Conservation (phyloP, 1,284 basidiomycete species). For the Pholiota adiposa region DNA sequence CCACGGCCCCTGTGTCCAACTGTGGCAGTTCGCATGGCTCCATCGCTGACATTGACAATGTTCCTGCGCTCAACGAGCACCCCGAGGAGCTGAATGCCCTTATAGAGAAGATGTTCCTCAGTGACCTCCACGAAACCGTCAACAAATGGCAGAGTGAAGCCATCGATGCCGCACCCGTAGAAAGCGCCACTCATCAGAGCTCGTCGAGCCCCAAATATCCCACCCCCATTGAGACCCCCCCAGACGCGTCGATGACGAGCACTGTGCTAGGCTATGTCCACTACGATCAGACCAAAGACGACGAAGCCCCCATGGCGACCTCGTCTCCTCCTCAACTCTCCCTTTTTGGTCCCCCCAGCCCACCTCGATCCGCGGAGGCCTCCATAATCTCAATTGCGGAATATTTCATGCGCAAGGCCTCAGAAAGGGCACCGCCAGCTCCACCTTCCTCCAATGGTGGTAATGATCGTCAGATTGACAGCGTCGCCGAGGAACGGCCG, state of each 20-base stretch:
- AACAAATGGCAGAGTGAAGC: constrained; percentile 3
- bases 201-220: background rate
- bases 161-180: background rate
- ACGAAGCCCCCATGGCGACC: background rate
- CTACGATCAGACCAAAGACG: background rate
- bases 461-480: background rate
- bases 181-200: background rate
- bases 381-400: constrained; percentile 18
- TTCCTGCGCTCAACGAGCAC: constrained; percentile 5
- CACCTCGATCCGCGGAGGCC: background rate
- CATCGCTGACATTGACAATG: constrained; percentile 1
- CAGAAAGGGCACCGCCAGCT: background rate
- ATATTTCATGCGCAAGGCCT: constrained; percentile 19
- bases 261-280: background rate
- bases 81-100: constrained; percentile 4
- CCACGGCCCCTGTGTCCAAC: constrained; percentile 5
- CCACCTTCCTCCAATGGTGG: background rate
- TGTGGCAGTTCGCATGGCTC: background rate
- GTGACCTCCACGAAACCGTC: background rate
- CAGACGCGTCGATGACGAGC: constrained; percentile 11
- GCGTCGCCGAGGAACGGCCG: background rate
- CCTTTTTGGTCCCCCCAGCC: background rate
- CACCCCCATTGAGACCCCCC: background rate
- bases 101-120: constrained; percentile 1
- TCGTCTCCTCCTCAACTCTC: background rate